phyloP scores from a whole-genome alignment of 2,329 filamentous ascomycete genomes.

The Botryotinia calthae region DNA sequence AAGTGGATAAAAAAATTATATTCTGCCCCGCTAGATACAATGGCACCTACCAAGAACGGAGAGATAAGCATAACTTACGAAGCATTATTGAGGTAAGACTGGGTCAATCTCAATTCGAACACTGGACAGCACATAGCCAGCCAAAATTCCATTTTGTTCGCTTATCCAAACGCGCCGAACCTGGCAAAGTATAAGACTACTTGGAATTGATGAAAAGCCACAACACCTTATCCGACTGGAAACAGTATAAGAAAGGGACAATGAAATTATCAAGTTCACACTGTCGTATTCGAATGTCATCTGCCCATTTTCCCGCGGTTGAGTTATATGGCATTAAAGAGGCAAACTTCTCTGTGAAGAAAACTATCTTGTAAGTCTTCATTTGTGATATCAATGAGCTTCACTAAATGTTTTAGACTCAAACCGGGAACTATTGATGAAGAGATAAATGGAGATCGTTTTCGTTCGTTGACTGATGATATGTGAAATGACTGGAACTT shows the following conservation, averaged over 20 bases:
- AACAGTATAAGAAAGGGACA: not conserved
- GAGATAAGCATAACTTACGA: not conserved
- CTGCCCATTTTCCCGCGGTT: not conserved
- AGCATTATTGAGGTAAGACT: not conserved
- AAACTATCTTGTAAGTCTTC: not conserved
- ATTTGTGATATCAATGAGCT: not conserved
- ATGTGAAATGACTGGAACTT: not conserved
- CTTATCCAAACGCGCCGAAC: not conserved
- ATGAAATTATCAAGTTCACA: not conserved
- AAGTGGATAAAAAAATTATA: not conserved
- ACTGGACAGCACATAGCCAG: not conserved
- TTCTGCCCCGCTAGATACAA: not conserved
- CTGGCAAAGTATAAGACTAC: not conserved
- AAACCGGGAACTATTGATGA: not conserved
- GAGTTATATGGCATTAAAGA: not conserved
- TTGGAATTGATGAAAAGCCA: not conserved
- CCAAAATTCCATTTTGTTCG: not conserved
- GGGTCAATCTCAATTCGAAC: too few species aligned
- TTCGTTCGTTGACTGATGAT: not conserved
- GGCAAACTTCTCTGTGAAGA: not conserved
- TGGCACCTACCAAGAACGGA: not conserved
- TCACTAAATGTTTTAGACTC: not conserved
- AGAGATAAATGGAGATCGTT: not conserved
- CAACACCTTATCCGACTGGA: not conserved
- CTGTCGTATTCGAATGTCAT: not conserved